Evolutionary conservation across 306 rosid species (phyloP).

Genomic region (Gleditsia sinensis): DNA sequence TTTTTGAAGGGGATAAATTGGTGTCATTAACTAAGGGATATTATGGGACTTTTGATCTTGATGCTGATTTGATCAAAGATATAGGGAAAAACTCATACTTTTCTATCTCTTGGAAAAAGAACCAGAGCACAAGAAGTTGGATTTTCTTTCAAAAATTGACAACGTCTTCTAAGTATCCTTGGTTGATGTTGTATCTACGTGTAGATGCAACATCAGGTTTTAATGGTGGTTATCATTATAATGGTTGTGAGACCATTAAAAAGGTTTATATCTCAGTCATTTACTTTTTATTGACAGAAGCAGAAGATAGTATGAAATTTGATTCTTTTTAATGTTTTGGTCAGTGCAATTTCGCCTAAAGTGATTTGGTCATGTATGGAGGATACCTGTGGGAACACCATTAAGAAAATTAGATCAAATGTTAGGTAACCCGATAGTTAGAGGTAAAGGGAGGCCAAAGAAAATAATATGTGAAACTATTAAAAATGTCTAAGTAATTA

Average conservation of each 20-base stretch:
- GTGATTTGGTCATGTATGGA: too few relatives aligned
- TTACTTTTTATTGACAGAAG: neutral
- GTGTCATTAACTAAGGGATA: slow-evolving; percentile 46
- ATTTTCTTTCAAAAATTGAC: neutral
- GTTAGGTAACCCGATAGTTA: too few relatives aligned
- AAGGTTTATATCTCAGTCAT: neutral
- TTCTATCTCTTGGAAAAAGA: slow-evolving; percentile 56
- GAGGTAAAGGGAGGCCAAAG: too few relatives aligned
- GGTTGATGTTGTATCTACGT: neutral
- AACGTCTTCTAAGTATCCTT: neutral
- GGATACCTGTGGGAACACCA: too few relatives aligned
- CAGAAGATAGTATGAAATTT: neutral
- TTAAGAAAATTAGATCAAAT: too few relatives aligned
- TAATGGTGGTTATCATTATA: neutral
- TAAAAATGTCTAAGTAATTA: too few relatives aligned
- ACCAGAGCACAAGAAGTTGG: slow-evolving; percentile 57
- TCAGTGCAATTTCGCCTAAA: too few relatives aligned
- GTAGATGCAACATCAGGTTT: neutral
- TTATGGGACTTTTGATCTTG: slow-evolving; percentile 65
- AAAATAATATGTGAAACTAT: too few relatives aligned
- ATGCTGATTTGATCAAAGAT: slow-evolving; percentile 45
- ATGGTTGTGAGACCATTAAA: neutral
- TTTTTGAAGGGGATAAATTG: slow-evolving; percentile 3
- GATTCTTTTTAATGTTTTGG: neutral
- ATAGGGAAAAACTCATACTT: slow-evolving; percentile 47